phyloP scores from a whole-genome alignment of 2,329 filamentous ascomycete genomes.

The Periconia macrospinosa region DNA sequence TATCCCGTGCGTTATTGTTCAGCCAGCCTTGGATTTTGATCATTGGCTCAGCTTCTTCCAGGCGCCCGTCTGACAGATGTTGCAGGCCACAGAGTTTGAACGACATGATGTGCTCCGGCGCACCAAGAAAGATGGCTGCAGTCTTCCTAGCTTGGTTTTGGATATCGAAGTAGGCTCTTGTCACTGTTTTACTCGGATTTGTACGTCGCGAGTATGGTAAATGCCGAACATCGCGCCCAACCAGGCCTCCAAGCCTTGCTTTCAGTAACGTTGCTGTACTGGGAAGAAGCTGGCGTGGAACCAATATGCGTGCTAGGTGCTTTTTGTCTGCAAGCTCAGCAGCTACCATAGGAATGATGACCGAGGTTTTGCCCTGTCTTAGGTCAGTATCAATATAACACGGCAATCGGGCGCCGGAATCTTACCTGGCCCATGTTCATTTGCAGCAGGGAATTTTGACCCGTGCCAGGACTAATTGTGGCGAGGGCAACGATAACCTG shows the following conservation, averaged over 20 bases:
- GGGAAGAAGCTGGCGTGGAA: conserved; percentile 59
- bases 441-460: conserved; percentile 62
- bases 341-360: conserved; percentile 64
- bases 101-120: conserved; percentile 67
- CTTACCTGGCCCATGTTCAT: conserved; percentile 62
- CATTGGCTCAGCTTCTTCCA: conserved; percentile 51
- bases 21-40: conserved; percentile 57
- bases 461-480: conserved; percentile 58
- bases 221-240: conserved; percentile 58
- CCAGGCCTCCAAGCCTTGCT: conserved; percentile 57
- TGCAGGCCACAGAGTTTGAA: conserved; percentile 66
- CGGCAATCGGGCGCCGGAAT: too few relatives aligned
- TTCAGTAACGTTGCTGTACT: conserved; percentile 62
- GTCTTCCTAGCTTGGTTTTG: too few relatives aligned
- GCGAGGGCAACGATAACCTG: conserved; percentile 65
- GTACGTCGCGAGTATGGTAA: conserved; percentile 62
- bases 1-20: conserved; percentile 55
- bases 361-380: conserved; percentile 57
- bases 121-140: conserved; percentile 54
- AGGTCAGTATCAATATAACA: too few relatives aligned
- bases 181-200: conserved; percentile 23
- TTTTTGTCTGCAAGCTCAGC: conserved; percentile 44
- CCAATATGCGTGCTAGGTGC: conserved; percentile 56
- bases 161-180: too few relatives aligned
- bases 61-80: conserved; percentile 53